Evolutionary conservation across 345 rosid genomes (phyloP).

Genomic region (Linum lewisii): DNA sequence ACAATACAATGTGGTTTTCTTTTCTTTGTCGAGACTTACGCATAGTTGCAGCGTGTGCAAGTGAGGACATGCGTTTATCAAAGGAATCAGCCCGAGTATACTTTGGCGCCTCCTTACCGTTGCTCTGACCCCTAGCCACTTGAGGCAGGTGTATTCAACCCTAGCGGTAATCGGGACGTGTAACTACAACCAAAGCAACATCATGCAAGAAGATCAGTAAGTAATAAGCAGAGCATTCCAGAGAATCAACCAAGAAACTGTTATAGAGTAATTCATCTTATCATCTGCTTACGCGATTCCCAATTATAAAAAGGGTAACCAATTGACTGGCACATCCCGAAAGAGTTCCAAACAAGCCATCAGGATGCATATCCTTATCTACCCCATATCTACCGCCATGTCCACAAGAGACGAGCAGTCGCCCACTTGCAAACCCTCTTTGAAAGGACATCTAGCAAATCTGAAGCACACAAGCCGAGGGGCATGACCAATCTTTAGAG

Average conservation of each 20-base stretch:
- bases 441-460: background rate
- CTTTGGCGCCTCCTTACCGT: background rate
- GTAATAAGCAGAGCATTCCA: too few relatives aligned
- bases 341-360: background rate
- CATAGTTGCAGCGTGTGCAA: background rate
- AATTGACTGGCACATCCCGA: background rate
- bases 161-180: background rate
- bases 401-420: background rate
- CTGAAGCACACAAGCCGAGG: background rate
- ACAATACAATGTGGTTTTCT: too few relatives aligned
- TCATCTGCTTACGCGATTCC: background rate
- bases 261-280: too few relatives aligned
- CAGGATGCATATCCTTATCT: too few relatives aligned
- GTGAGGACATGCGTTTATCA: background rate
- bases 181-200: too few relatives aligned
- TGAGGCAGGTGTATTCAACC: background rate
- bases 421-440: background rate
- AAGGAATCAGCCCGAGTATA: background rate
- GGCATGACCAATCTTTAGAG: constrained; percentile 2
- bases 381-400: background rate
- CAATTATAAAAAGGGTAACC: background rate
- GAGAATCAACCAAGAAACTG: too few relatives aligned
- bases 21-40: background rate
- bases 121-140: background rate
- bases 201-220: too few relatives aligned